Base-by-base conservation (phyloP, 306 rosid species). In the Trifolium pratense region DNA sequence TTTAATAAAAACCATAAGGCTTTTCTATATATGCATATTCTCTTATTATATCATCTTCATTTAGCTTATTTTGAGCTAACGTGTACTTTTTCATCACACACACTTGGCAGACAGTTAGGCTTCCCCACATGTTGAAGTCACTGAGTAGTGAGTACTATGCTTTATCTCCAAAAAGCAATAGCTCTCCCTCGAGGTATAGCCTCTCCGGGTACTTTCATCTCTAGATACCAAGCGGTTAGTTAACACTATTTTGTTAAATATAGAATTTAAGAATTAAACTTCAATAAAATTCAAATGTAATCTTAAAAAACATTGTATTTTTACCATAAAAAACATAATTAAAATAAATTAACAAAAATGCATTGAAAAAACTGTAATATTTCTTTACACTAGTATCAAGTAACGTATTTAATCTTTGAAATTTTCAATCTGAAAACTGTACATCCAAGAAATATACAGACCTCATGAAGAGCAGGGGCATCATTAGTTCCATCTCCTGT, bases 401-500 rank as follows among this genome's bases (percentile, higher is more conserved):
- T 59, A 59, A 29, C 39, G 2, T 31, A 61, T 62, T 16, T 62
- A 62, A 8, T 62, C 68, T 36, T 32, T 62, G 46, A 17, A 62
- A 16, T 62, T 62, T 34, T 62, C 46, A 34, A 17, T 43, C 56
- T 29, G 20, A 43, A 66, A 43, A 43, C 6, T 45, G 9, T 31
- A 32, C 57, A 74, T 72, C 70, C 79, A 74, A 76, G 73, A 71
- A 81, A 78, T 56, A 79, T 66, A 83, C 89, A 79, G 65, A 94
- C 98, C 97, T 94, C 98, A 12, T 91, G 96, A 76, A 94, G 98
- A 12, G 98, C 98, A 52, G 98, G 98, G 70, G 98, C 98, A 74
- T 94, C 97, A 78, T 94, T 94, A 64, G 98, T 94, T 75, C 98
- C 98, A 82, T 94, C 98, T 75, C 98, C 98, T 20, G 98, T 94